phyloP scores from a whole-genome alignment of 805 yeast species.

The Ogataea philodendri region DNA sequence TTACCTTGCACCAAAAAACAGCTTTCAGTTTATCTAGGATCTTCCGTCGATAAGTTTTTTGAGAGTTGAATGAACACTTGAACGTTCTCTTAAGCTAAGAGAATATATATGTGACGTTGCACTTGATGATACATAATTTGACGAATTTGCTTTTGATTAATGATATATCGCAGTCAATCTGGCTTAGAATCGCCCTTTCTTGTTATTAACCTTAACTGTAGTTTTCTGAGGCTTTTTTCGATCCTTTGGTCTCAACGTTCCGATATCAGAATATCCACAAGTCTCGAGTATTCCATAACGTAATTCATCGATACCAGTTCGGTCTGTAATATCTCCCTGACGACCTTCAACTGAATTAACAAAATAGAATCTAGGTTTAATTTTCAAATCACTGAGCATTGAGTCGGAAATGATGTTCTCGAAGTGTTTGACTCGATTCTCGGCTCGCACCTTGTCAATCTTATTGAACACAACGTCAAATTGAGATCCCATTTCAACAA shows the following conservation, averaged over 20 bases:
- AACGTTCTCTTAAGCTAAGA: too few relatives aligned
- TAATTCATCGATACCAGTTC: slow-evolving; percentile 56
- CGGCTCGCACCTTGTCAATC: slow-evolving; percentile 53
- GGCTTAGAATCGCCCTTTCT: slow-evolving; percentile 1
- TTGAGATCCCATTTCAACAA: slow-evolving; percentile 56
- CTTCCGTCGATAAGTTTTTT: slow-evolving; percentile 56
- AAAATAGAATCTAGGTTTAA: slow-evolving; percentile 44
- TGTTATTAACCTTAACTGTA: slow-evolving; percentile 15
- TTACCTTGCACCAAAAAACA: slow-evolving; percentile 75
- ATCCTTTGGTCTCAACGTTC: slow-evolving; percentile 17
- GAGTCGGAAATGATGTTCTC: slow-evolving; percentile 39
- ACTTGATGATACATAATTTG: too few relatives aligned
- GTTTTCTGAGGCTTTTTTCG: slow-evolving; percentile 12
- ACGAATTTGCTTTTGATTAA: too few relatives aligned
- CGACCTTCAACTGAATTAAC: slow-evolving; percentile 45
- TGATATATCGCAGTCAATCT: too few relatives aligned
- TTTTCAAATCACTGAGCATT: slow-evolving; percentile 40
- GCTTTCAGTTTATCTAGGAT: slow-evolving; percentile 66
- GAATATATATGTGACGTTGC: background rate
- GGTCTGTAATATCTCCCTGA: slow-evolving; percentile 21
- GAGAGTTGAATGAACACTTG: slow-evolving; percentile 14
- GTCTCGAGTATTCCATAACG: slow-evolving; percentile 50
- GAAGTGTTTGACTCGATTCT: slow-evolving; percentile 34
- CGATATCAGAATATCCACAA: slow-evolving; percentile 40
- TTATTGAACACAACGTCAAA: slow-evolving; percentile 79